phyloP scores from a whole-genome alignment of 148 eudicot species.

The Euryodendron excelsum region DNA sequence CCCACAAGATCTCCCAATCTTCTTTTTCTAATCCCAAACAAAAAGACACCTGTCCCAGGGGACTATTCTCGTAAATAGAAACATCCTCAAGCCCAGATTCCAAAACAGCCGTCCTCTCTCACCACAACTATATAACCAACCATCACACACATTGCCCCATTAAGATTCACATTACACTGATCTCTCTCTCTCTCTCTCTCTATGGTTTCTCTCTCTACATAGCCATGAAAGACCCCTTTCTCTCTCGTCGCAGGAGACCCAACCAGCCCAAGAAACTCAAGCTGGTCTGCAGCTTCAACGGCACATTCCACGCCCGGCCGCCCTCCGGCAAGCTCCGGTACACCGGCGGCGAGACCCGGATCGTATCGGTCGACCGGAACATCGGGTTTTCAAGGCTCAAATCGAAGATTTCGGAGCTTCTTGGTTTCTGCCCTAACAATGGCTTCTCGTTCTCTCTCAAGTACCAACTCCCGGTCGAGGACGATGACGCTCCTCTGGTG shows the following conservation, averaged over 20 bases:
- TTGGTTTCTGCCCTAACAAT: not conserved
- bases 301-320: slow-evolving; percentile 16
- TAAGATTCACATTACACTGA: not conserved
- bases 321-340: slow-evolving; percentile 24
- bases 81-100: not conserved
- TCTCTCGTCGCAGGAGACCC: slow-evolving; percentile 5
- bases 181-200: not conserved
- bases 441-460: not conserved
- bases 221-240: slow-evolving; percentile 20
- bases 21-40: not conserved
- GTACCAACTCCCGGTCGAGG: not conserved
- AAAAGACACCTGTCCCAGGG: not conserved
- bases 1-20: not conserved
- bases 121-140: not conserved
- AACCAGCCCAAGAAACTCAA: slow-evolving; percentile 15
- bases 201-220: not conserved
- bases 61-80: not conserved
- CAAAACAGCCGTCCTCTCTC: not conserved
- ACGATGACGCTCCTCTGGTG: not conserved
- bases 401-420: slow-evolving; percentile 12
- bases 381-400: slow-evolving; percentile 10
- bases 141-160: not conserved
- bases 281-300: slow-evolving; percentile 28
- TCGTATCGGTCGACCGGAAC: slow-evolving; percentile 25
- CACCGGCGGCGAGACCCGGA: slow-evolving; percentile 35